Evolutionary conservation across 176 grass and related monocot species (phyloP), one percentile per base, ranked within the genome.

Genomic region (Cocos nucifera): DNA sequence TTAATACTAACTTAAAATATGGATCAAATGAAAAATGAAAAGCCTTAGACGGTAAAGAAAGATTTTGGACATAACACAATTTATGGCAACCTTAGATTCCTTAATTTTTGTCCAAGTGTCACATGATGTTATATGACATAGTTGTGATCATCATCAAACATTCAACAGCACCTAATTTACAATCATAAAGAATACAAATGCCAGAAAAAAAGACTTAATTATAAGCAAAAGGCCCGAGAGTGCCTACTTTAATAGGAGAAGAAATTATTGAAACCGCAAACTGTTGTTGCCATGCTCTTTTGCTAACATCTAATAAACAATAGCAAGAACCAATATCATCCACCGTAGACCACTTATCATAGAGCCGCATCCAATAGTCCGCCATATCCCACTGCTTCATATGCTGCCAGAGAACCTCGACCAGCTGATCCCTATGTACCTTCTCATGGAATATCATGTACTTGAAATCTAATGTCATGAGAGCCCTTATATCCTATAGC

Each of bases 311-410:
- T 91, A 69, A 29, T 97, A 87, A 4, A 97, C 93, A 24, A 91
- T 84, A 10, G 93, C 87, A 0, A 8, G 93, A 97, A 17, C 87
- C 87, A 4, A 88, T 85, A 67, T 97, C 93, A 56, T 97, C 93
- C 22, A 97, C 93, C 5, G 76, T 72, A 0, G 93, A 97, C 93
- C 93, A 97, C 56, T 87, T 64, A 22, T 91, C 93, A 30, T 91
- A 97, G 19, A 97, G 88, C 76, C 80, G 84, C 93, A 97, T 85
- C 93, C 93, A 97, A 62, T 87, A 97, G 65, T 97, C 93, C 0
- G 84, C 93, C 93, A 88, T 88, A 68, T 97, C 87, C 93, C 83
- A 80, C n/a, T 88, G 80, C 78, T 83, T 77, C 58, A 91, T 67
- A 6, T 83, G 71, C 12, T 83, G 85, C 32, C 73, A 60, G 30